A percentile compares a stretch with the other conserved stretches of the same genome.
Conservation (phyloP, 352 stramenopile species). For the Globisporangium canariense region DNA sequence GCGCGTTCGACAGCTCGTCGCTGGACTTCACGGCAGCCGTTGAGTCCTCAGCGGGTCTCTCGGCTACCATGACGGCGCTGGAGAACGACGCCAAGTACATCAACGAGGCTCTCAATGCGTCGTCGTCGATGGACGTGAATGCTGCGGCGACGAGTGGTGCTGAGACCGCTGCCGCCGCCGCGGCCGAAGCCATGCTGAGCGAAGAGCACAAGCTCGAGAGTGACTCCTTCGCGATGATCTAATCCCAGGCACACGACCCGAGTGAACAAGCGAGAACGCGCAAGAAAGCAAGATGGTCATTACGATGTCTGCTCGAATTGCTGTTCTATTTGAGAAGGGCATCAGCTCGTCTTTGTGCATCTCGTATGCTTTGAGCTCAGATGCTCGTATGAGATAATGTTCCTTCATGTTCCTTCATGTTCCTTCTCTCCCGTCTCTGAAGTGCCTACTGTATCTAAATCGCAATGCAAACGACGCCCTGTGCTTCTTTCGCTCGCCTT, state of each 20-base stretch:
- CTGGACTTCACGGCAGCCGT: slow-evolving; percentile 14
- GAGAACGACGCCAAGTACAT: slow-evolving; percentile 18
- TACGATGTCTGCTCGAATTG: not conserved
- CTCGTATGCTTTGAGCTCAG: no score
- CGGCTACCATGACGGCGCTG: slow-evolving; percentile 14
- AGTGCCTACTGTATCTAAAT: no score
- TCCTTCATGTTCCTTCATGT: no score
- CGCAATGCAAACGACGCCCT: no score
- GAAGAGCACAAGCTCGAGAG: slow-evolving; percentile 14
- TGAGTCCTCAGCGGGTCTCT: slow-evolving; percentile 11
- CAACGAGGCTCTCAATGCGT: slow-evolving; percentile 15
- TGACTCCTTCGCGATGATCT: slow-evolving; percentile 10
- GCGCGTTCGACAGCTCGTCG: slow-evolving; percentile 14
- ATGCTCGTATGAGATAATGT: no score
- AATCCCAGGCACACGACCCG: not conserved
- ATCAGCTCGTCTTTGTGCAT: no score
- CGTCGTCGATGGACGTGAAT: slow-evolving; percentile 5
- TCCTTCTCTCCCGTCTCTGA: no score
- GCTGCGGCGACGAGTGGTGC: not conserved
- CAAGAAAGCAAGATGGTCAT: not conserved
- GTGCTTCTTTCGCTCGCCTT: no score
- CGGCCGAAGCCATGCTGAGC: slow-evolving; percentile 11
- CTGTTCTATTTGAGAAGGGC: not conserved
- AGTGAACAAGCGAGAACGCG: not conserved
- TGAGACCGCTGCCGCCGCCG: not conserved